These are phyloP conservation scores for Aspergillus ustus DNA, from an alignment of 2,329 filamentous ascomycete genomes.

Conservation along the genomic window DNA sequence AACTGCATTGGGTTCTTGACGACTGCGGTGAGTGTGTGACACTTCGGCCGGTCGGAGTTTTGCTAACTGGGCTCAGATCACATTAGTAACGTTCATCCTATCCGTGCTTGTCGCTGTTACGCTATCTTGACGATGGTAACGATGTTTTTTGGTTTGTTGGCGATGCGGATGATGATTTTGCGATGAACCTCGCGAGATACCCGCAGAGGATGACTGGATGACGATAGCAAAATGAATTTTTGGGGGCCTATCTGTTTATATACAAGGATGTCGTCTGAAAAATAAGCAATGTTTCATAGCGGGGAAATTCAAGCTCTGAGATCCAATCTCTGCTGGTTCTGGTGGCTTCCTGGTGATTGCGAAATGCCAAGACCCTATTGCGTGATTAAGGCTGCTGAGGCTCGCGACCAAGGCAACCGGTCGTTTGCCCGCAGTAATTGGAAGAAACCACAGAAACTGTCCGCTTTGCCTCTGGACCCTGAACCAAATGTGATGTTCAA, in stretches of 20 bases:
- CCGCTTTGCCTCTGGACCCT: not conserved
- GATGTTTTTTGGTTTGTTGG: not conserved
- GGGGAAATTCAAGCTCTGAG: not conserved
- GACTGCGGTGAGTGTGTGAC: constrained; percentile 51
- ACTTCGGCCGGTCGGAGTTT: not conserved
- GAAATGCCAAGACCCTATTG: constrained; percentile 16
- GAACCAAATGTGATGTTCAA: not conserved
- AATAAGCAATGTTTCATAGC: constrained; percentile 6
- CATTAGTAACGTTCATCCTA: constrained; percentile 22
- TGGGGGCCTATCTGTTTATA: not conserved
- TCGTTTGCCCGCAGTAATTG: not conserved
- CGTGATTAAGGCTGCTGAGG: constrained; percentile 11
- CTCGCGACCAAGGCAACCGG: not conserved
- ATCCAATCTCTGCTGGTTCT: not conserved
- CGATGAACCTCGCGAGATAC: not conserved
- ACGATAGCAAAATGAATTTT: not conserved
- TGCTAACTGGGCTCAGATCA: constrained; percentile 15
- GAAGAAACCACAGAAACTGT: not conserved
- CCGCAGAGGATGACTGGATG: not conserved
- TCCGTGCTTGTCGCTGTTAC: constrained; percentile 21
- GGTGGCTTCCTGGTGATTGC: constrained; percentile 4
- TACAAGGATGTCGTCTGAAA: not conserved
- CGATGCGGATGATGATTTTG: not conserved
- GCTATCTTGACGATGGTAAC: constrained; percentile 4
- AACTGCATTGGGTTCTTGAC: constrained; percentile 52